Base-by-base conservation (phyloP, 1,284 basidiomycete species). In the Erythrobasidium hasegawianum region DNA sequence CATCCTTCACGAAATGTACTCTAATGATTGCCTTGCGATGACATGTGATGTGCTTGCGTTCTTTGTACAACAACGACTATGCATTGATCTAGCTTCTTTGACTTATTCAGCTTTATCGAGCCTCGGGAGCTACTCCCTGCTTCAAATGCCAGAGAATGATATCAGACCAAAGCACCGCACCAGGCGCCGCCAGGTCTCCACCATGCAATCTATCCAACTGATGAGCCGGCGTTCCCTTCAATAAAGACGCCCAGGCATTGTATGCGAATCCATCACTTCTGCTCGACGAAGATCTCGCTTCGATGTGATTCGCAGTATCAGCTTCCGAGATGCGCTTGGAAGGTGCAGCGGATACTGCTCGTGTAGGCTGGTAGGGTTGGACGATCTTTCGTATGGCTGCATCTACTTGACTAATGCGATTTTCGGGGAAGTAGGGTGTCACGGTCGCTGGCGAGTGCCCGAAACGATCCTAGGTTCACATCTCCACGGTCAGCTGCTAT, bases 181-280 rank as follows among this genome's bases (percentile, higher is more conserved):
- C 67, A 52, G 68, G 59, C 24, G 53, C 38, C 7, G 53, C 59
- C 11, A 57, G 45, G 49, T 59, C 56, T 13, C 61, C 53, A 45
- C 68, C 52, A 24, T 64, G 59, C 2, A 60, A 29, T 43, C 40
- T 24, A 40, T 68, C 60, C n/a, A 47, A 56, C 40, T 56, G 72
- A 57, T 74, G 73, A 18, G 73, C 72, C 26, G 68, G 68, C 39
- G 72, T 66, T 11, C 72, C 73, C 56, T 71, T 71, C n/a, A 74
- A 49, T 47, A 74, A 43, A 45, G 53, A 65, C 16, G 72, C 71
- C 69, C 72, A 74, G 29, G 71, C 66, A 61, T 71, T 72, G 24
- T 73, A 57, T 14, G 70, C 65, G 68, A 70, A 72, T 29, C 71
- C 70, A 57, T 18, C 29, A 33, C 40, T 64, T 49, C 33, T 29